Conservation (phyloP, 2,329 filamentous ascomycete species). For the Diaporthe citriasiana region DNA sequence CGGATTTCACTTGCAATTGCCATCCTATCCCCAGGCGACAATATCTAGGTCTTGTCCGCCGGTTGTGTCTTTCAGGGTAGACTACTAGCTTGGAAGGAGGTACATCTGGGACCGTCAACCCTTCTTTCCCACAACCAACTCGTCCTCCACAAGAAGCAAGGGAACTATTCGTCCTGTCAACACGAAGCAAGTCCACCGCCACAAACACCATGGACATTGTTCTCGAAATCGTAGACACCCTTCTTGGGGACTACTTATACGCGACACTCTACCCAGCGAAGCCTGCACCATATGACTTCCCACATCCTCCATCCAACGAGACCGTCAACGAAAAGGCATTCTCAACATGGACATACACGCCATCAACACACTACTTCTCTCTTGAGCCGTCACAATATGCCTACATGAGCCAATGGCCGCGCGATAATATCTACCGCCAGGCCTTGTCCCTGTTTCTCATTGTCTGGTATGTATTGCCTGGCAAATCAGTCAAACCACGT, state of each 20-base stretch:
- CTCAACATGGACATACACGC: slow-evolving; percentile 77
- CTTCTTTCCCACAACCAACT: not conserved
- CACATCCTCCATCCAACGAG: slow-evolving; percentile 65
- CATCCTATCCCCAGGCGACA: not conserved
- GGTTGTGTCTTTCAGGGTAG: not conserved
- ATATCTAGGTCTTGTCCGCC: not conserved
- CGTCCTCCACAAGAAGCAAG: not conserved
- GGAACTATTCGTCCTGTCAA: not conserved
- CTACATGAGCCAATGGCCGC: slow-evolving; percentile 81
- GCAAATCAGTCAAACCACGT: not conserved
- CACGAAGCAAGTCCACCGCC: not conserved
- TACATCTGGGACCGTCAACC: not conserved
- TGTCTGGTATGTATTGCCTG: slow-evolving; percentile 75
- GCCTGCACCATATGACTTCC: slow-evolving; percentile 66
- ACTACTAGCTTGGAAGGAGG: not conserved
- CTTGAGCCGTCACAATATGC: slow-evolving; percentile 81
- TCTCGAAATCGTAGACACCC: slow-evolving; percentile 87
- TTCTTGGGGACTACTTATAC: slow-evolving; percentile 84
- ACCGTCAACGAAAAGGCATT: slow-evolving; percentile 65
- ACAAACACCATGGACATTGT: slow-evolving; percentile 85
- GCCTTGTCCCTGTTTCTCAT: slow-evolving; percentile 82
- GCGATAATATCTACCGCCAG: slow-evolving; percentile 85
- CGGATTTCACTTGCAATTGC: not conserved
- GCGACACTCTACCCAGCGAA: slow-evolving; percentile 76
- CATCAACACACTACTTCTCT: slow-evolving; percentile 78